Conservation (phyloP, 2,329 filamentous ascomycete species). For the Neurospora crassa region DNA sequence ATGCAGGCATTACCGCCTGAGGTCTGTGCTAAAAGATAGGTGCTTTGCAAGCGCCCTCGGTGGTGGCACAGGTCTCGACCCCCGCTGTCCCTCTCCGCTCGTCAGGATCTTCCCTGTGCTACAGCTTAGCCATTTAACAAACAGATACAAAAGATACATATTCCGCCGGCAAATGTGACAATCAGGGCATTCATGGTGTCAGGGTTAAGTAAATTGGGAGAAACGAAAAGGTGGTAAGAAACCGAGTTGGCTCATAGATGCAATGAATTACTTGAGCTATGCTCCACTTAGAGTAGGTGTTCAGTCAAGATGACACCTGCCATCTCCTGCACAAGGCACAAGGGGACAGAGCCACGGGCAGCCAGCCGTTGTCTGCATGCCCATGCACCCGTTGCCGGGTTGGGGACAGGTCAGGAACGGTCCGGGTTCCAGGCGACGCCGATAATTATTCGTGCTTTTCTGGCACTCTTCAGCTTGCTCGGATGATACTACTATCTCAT, state of each 20-base stretch:
- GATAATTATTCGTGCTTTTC: background rate
- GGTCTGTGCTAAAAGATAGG: background rate
- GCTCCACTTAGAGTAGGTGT: background rate
- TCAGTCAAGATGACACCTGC: background rate
- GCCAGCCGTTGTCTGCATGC: background rate
- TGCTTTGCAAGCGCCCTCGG: background rate
- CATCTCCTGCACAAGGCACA: background rate
- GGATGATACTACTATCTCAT: background rate
- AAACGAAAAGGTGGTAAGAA: background rate
- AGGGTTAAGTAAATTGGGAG: background rate
- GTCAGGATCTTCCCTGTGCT: background rate
- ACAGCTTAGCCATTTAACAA: background rate
- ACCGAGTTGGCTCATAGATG: background rate
- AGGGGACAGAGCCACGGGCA: background rate
- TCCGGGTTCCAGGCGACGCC: background rate
- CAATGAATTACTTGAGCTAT: background rate
- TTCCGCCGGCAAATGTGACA: background rate
- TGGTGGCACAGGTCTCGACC: background rate
- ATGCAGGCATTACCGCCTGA: background rate
- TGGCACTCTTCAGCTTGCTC: background rate
- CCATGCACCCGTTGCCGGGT: background rate
- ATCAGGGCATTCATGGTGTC: background rate
- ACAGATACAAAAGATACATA: background rate
- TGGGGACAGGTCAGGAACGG: background rate
- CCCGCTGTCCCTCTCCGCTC: background rate